Evolutionary conservation across 805 yeast species (phyloP).

Genomic region (Saccharomycopsis sp.): DNA sequence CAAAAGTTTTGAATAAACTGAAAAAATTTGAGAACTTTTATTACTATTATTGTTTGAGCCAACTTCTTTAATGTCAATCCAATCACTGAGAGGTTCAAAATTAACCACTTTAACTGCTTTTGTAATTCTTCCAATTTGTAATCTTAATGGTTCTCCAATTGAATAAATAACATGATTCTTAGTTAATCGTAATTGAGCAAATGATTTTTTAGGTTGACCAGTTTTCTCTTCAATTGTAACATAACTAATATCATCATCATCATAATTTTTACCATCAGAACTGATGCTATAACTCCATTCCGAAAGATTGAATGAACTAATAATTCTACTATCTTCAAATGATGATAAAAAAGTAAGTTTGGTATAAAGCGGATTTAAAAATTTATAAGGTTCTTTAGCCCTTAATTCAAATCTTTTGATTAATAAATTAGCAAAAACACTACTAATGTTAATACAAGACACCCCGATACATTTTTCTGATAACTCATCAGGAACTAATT

Average conservation of each 20-base stretch:
- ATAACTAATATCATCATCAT: conserved; percentile 38
- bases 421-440: conserved; percentile 6
- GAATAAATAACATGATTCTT: conserved; percentile 8
- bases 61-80: conserved; percentile 13
- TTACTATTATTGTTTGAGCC: neutral
- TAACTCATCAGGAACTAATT: conserved; percentile 42
- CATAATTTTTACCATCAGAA: conserved; percentile 27
- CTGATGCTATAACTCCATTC: conserved; percentile 31
- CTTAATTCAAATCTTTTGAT: neutral
- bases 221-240: conserved; percentile 25
- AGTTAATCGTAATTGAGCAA: conserved; percentile 6
- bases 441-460: conserved; percentile 28
- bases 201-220: neutral
- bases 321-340: conserved; percentile 31
- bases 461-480: conserved; percentile 41
- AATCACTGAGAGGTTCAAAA: conserved; percentile 14
- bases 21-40: neutral
- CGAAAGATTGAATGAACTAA: conserved; percentile 36
- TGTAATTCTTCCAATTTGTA: conserved; percentile 8
- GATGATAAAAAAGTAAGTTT: conserved; percentile 18
- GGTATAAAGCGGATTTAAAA: conserved; percentile 22
- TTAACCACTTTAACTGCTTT: conserved; percentile 11
- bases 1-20: conserved; percentile 7
- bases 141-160: conserved; percentile 3
- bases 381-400: neutral